Base-by-base conservation (phyloP, 116 monocot genomes). In the Iris pallida region DNA sequence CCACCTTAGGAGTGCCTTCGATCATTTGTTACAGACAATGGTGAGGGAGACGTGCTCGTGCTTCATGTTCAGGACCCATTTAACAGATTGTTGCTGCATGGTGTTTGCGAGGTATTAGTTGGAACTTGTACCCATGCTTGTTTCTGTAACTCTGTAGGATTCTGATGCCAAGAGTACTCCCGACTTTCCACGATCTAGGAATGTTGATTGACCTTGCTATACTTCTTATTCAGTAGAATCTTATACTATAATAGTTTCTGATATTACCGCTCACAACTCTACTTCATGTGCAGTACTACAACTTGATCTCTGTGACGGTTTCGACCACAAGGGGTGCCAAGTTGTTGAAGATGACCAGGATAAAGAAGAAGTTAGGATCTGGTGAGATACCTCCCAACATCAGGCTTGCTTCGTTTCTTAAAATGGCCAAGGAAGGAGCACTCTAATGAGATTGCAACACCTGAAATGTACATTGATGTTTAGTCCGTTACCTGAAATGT, bases 81-180 rank as follows among this genome's bases (percentile, higher is more conserved):
- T 63, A 82, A 83, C 66, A 80, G 93, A 64, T 45, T 94, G 63
- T 51, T 94, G 73, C 85, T 94, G 16, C 90, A 90, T 75, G 93
- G 93, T 19, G 87, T 87, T n/a, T 90, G 90, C 54, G 89, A 94
- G 90, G 93, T 94, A 73, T 75, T 19, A 42, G 63, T 68, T 59
- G 16, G 4, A 0, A 16, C 12, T 2, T 65, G 14, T 11, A 49
- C 40, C 4, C 49, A 12, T 14, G 2, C 47, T n/a, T 53, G 11
- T 5, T 65, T 64, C 8, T 49, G 17, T 8, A 53, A 53, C 53
- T 15, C 7, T 5, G 14, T 5, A 13, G 14, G 14, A 55, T 55
- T 55, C 2, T 13, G 3, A 55, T 17, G 17, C 14, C 55, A 55
- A 55, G 17, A 52, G 12, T 52, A 2, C 2, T 1, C 8, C 51